These are phyloP conservation scores for Ceraceosorus guamensis DNA, from an alignment of 1,284 basidiomycete genomes.

Conservation along the genomic window DNA sequence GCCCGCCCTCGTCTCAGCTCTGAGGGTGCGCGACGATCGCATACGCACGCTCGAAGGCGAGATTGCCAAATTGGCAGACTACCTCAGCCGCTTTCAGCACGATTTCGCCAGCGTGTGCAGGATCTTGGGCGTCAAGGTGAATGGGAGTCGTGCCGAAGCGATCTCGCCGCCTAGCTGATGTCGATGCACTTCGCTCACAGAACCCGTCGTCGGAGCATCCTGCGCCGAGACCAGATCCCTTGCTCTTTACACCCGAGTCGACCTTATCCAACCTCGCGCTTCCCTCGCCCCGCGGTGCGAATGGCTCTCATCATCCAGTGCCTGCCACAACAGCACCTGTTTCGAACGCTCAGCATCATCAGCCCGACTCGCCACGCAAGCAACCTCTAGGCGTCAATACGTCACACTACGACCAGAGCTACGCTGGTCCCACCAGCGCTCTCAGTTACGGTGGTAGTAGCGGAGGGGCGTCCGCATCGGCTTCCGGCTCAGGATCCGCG, in stretches of 20 bases:
- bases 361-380: too few species aligned
- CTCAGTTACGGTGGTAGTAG: too few species aligned
- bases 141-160: neutral
- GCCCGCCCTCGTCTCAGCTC: constrained; percentile 3
- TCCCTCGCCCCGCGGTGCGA: neutral
- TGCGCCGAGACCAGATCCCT: neutral
- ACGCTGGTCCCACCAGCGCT: too few species aligned
- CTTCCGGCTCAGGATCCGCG: too few species aligned
- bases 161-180: neutral
- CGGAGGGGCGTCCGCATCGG: too few species aligned
- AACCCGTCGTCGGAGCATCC: constrained; percentile 1
- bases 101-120: constrained; percentile 29
- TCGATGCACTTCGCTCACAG: neutral
- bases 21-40: constrained; percentile 32
- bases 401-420: too few species aligned
- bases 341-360: too few species aligned
- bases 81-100: constrained; percentile 32
- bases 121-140: constrained; percentile 23
- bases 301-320: too few species aligned
- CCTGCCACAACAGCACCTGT: too few species aligned
- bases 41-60: constrained; percentile 41
- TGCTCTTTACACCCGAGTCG: neutral
- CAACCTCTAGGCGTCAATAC: too few species aligned
- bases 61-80: constrained; percentile 30
- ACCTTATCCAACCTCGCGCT: neutral